Evolutionary conservation across 257 asterid species (phyloP).

Genomic region (Rubia yunnanensis): DNA sequence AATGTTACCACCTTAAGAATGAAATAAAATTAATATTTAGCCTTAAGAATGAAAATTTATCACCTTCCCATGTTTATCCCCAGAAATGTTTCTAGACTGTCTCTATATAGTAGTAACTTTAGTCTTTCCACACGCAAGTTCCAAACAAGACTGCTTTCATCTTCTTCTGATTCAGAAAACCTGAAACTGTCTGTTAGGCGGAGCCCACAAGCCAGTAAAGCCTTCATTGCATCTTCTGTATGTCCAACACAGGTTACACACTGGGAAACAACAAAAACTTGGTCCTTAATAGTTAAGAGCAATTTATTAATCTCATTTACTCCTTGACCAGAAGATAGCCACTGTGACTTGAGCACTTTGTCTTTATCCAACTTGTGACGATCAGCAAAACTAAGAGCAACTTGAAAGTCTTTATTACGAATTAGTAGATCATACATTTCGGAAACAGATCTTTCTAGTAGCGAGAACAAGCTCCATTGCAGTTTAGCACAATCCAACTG

Average conservation of each 20-base stretch:
- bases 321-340: constrained; percentile 80
- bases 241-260: constrained; percentile 72
- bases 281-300: constrained; percentile 61
- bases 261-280: constrained; percentile 55
- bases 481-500: constrained; percentile 37
- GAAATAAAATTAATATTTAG: neutral
- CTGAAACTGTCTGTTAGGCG: constrained; percentile 52
- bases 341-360: constrained; percentile 74
- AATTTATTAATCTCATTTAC: constrained; percentile 56
- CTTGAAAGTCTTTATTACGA: constrained; percentile 49
- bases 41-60: constrained; percentile 7
- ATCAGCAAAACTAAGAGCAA: constrained; percentile 73
- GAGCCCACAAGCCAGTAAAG: constrained; percentile 67
- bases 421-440: constrained; percentile 71
- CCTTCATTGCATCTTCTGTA: constrained; percentile 71
- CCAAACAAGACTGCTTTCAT: constrained; percentile 50
- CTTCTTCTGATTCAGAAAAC: constrained; percentile 50
- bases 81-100: constrained; percentile 88
- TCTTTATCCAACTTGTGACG: constrained; percentile 81
- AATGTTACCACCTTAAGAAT: neutral
- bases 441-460: constrained; percentile 55
- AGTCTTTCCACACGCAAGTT: constrained; percentile 74
- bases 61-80: constrained; percentile 99
- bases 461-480: constrained; percentile 65
- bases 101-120: constrained; percentile 63